Conservation (phyloP, 257 asterid genomes). For the Penstemon davidsonii region DNA sequence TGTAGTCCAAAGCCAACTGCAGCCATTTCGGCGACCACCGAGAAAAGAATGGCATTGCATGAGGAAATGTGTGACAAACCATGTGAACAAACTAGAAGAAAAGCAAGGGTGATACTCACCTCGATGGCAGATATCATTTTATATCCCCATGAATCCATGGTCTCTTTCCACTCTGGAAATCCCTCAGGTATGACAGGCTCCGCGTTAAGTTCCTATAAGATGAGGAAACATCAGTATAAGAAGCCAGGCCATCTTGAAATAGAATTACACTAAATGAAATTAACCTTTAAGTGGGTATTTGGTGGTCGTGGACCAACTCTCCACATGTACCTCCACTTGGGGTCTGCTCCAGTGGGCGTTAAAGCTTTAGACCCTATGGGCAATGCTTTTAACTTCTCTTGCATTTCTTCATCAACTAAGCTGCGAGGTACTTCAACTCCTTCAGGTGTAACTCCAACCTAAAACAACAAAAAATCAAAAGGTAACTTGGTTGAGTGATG, state of each 20-base stretch:
- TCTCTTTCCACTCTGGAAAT: conserved; percentile 83
- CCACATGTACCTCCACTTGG: conserved; percentile 99
- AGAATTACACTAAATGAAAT: conserved; percentile 5
- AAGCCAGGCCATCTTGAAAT: conserved; percentile 26
- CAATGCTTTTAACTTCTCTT: conserved; percentile 72
- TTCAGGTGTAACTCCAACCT: conserved; percentile 99
- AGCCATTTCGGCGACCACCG: conserved; percentile 97
- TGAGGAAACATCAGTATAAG: conserved; percentile 26
- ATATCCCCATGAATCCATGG: conserved; percentile 94
- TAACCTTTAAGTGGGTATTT: conserved; percentile 76
- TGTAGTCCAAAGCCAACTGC: conserved; percentile 94
- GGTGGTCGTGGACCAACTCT: conserved; percentile 88
- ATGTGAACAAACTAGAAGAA: conserved; percentile 14
- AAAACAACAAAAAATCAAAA: conserved; percentile 22
- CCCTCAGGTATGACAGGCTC: conserved; percentile 98
- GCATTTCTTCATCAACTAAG: conserved; percentile 80
- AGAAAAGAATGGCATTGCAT: conserved; percentile 26
- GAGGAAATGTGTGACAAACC: conserved; percentile 22
- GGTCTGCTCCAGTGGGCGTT: conserved; percentile 85
- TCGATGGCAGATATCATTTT: conserved; percentile 92
- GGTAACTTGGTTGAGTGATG: conserved; percentile 2
- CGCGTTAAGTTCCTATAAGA: conserved; percentile 75
- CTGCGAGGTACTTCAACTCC: conserved; percentile 99
- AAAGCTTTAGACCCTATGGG: conserved; percentile 68
- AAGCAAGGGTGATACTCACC: conserved; percentile 41